phyloP scores from a whole-genome alignment of 1,284 basidiomycete species.

The Irpex sp. region DNA sequence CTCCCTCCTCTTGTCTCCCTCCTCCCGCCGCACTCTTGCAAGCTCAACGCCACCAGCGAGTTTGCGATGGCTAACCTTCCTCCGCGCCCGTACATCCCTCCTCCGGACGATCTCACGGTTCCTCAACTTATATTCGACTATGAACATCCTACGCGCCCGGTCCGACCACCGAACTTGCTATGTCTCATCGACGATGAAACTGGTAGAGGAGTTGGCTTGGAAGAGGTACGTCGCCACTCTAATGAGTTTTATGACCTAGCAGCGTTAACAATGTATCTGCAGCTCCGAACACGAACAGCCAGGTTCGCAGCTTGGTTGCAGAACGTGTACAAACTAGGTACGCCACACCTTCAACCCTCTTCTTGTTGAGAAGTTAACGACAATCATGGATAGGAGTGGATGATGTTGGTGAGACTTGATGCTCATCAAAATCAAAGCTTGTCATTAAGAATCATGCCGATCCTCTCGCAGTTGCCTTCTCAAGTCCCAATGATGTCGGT shows the following conservation, averaged over 20 bases:
- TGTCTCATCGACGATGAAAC: slow-evolving; percentile 63
- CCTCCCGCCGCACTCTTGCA: background rate
- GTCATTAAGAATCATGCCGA: background rate
- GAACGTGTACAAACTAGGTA: slow-evolving; percentile 18
- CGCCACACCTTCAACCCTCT: slow-evolving; percentile 3
- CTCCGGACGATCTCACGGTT: slow-evolving; percentile 60
- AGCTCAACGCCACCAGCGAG: background rate
- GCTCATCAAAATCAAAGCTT: background rate
- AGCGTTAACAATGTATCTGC: background rate
- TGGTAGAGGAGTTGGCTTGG: slow-evolving; percentile 28
- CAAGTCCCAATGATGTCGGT: slow-evolving; percentile 33
- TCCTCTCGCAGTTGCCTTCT: slow-evolving; percentile 14
- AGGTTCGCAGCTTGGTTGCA: slow-evolving; percentile 17
- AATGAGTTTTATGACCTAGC: background rate
- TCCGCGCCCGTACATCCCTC: background rate
- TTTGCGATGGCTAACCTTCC: background rate
- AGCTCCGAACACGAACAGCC: slow-evolving; percentile 15
- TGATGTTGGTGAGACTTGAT: background rate
- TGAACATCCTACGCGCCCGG: slow-evolving; percentile 42
- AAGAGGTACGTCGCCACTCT: slow-evolving; percentile 10
- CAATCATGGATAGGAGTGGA: background rate
- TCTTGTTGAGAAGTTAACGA: slow-evolving; percentile 2
- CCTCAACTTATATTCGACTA: slow-evolving; percentile 65
- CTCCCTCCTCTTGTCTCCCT: background rate
- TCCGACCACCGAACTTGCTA: slow-evolving; percentile 1